Evolutionary conservation across 805 yeast genomes (phyloP).

Genomic region (Candida pini): DNA sequence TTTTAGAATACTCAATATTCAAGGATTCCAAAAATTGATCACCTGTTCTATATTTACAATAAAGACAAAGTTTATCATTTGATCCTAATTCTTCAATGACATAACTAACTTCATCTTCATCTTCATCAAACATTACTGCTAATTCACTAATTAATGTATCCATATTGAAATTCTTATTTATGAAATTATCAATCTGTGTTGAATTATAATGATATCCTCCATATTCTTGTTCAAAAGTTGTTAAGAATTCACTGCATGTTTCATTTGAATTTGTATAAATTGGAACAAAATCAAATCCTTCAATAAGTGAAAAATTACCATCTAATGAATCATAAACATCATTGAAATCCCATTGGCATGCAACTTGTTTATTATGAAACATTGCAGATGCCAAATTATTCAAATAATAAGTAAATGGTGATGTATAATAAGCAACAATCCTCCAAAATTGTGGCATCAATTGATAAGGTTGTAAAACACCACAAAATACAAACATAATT

Average conservation of each 20-base stretch:
- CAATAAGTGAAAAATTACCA: no score
- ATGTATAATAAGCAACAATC: slow-evolving; percentile 68
- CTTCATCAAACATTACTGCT: no score
- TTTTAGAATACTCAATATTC: slow-evolving; percentile 11
- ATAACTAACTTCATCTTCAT: not conserved
- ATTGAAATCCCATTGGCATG: slow-evolving; percentile 44
- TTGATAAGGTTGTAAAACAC: slow-evolving; percentile 53
- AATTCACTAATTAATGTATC: no score
- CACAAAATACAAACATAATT: slow-evolving; percentile 58
- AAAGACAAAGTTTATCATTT: slow-evolving; percentile 10
- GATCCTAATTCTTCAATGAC: not conserved
- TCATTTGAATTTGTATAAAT: not conserved
- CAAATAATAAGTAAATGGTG: slow-evolving; percentile 67
- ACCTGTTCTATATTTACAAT: slow-evolving; percentile 17
- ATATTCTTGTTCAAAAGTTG: not conserved
- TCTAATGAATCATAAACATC: slow-evolving; percentile 46
- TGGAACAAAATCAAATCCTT: not conserved
- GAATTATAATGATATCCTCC: slow-evolving; percentile 1
- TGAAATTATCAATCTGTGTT: not conserved
- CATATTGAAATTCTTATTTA: not conserved
- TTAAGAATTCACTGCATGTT: not conserved
- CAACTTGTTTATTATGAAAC: slow-evolving; percentile 44
- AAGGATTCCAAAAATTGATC: slow-evolving; percentile 16
- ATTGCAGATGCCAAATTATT: slow-evolving; percentile 48
- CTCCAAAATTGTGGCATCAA: slow-evolving; percentile 78